These are phyloP conservation scores for Fraxinus greggii DNA, from an alignment of 305 asterid species.

Conservation along the genomic window DNA sequence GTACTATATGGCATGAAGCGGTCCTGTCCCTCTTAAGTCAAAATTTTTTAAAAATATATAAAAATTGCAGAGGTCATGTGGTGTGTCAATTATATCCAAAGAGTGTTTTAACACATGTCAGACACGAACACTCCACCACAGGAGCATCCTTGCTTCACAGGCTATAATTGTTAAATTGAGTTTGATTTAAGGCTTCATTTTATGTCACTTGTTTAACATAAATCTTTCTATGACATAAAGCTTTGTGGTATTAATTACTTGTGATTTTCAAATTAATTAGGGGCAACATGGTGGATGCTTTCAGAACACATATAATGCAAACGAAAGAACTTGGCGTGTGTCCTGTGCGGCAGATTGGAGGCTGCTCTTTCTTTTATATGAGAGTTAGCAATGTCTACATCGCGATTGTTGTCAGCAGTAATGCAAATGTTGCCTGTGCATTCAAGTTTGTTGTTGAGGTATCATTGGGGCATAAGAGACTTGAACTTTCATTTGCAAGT, in stretches of 20 bases:
- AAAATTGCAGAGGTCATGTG: neutral
- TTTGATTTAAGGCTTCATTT: neutral
- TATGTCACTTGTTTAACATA: slow-evolving; percentile 8
- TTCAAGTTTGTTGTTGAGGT: slow-evolving; percentile 99
- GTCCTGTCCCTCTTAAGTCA: neutral
- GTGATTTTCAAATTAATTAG: slow-evolving; percentile 38
- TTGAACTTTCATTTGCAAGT: neutral
- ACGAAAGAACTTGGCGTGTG: slow-evolving; percentile 98
- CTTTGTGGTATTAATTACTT: slow-evolving; percentile 21
- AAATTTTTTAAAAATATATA: neutral
- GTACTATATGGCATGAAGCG: neutral
- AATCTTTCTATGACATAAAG: slow-evolving; percentile 9
- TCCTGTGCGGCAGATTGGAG: slow-evolving; percentile 98
- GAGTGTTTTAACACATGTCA: neutral
- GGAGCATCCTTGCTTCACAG: neutral
- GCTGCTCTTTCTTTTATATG: slow-evolving; percentile 98
- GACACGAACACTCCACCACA: neutral
- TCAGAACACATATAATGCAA: slow-evolving; percentile 95
- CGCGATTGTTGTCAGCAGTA: slow-evolving; percentile 98
- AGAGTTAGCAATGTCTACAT: slow-evolving; percentile 96
- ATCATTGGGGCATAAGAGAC: slow-evolving; percentile 21
- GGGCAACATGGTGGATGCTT: slow-evolving; percentile 99
- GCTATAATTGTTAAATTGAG: slow-evolving; percentile 1
- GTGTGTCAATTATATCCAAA: neutral
- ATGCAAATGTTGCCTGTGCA: slow-evolving; percentile 98